Percentiles rank a stretch among this genome's conserved stretches.
phyloP scores from a whole-genome alignment of 2,329 filamentous ascomycete genomes.

The Alternaria tenuissima region DNA sequence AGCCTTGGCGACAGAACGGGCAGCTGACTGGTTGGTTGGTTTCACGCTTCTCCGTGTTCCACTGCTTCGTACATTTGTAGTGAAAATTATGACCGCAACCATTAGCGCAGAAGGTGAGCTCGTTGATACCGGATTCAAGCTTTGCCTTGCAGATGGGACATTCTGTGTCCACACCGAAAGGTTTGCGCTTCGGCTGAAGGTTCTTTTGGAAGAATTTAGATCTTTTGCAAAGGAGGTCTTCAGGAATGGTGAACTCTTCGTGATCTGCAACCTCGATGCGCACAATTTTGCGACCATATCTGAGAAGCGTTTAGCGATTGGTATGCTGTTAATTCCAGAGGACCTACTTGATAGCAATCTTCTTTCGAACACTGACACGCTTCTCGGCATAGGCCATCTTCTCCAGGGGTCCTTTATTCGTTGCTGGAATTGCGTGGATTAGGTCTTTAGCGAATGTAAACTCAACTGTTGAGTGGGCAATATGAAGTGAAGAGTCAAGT shows the following conservation, averaged over 20 bases:
- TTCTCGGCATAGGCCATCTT: background rate
- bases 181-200: background rate
- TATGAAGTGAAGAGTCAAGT: no score
- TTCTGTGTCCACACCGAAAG: background rate
- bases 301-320: background rate
- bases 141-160: background rate
- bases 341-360: background rate
- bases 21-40: background rate
- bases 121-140: background rate
- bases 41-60: background rate
- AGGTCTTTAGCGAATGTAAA: no score
- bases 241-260: background rate
- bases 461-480: no score
- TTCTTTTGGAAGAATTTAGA: background rate
- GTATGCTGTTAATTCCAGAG: background rate
- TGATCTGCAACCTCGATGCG: background rate
- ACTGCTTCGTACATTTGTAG: background rate
- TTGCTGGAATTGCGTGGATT: no score
- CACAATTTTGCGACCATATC: background rate
- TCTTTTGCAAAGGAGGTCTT: conserved; percentile 3
- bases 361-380: background rate
- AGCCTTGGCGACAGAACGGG: background rate
- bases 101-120: background rate
- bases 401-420: no score
- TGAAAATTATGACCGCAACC: conserved; percentile 6